These are phyloP conservation scores for Tulasnella calospora DNA, from an alignment of 768 basidiomycete genomes.

Conservation along the genomic window DNA sequence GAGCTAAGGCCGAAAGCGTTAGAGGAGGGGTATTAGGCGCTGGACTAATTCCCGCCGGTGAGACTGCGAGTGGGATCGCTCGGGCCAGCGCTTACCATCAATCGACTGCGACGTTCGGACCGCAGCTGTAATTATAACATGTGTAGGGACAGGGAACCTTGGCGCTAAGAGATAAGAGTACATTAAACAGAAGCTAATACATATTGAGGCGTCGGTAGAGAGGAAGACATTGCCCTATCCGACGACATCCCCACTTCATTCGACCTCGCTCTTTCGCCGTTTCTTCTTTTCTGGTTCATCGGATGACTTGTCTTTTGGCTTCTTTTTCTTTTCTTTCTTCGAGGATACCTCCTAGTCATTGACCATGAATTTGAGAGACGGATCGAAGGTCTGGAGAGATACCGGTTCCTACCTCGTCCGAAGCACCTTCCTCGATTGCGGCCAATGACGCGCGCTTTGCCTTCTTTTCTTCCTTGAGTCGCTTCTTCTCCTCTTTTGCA, in stretches of 20 bases:
- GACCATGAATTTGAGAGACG: background rate
- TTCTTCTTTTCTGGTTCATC: slow-evolving; percentile 26
- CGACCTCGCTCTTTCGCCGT: slow-evolving; percentile 25
- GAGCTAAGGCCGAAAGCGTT: slow-evolving; percentile 4
- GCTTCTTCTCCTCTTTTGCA: slow-evolving; percentile 76
- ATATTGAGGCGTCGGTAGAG: background rate
- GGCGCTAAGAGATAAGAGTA: background rate
- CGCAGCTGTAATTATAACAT: background rate
- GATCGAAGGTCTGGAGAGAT: background rate
- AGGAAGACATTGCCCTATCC: background rate
- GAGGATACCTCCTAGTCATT: background rate
- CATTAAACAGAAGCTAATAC: background rate
- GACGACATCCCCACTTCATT: background rate
- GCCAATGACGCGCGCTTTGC: slow-evolving; percentile 31
- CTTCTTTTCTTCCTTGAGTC: slow-evolving; percentile 61
- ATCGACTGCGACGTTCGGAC: background rate
- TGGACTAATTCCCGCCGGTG: background rate
- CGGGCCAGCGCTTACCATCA: background rate
- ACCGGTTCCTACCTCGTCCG: slow-evolving; percentile 1
- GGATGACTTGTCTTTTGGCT: slow-evolving; percentile 19
- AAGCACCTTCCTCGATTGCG: slow-evolving; percentile 39
- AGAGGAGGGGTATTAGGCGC: slow-evolving; percentile 9
- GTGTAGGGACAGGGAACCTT: background rate
- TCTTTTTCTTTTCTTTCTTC: slow-evolving; percentile 28
- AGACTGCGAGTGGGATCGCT: background rate